Base-by-base conservation (phyloP, 2,329 filamentous ascomycete species). In the Xylaria hypoxylon region DNA sequence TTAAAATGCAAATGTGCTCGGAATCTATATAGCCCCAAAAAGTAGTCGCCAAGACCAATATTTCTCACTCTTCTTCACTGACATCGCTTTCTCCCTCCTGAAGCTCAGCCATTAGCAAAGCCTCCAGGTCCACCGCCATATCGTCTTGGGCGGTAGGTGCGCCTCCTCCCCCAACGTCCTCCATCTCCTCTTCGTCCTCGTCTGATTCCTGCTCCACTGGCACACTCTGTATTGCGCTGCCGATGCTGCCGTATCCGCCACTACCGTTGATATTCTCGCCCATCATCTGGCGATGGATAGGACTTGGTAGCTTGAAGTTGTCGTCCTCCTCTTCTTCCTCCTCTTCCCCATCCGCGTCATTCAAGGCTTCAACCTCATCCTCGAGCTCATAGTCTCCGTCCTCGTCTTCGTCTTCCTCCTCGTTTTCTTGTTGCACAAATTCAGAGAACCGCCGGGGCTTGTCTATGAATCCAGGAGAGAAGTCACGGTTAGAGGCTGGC, bases 241-340 rank as follows among this genome's bases (percentile, higher is more conserved):
- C 57, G 52, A 65, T 61, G 64, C 31, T 50, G 38, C 72, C 72
- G 58, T 73, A 35, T 4, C 57, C 59, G 11, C 63, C 58, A 22
- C 24, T n/a, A 15, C 62, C 33, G 72, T 65, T 72, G 72, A 70
- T 48, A 72, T 55, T 70, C 66, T 62, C 75, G 45, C 72, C 62
- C 57, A 72, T 71, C 60, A 73, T 71, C 58, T 79, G 75, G 58
- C 78, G 74, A 70, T 83, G 84, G 47, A 85, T 82, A 0, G 86
- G 86, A 67, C 85, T 87, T 4, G 85, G 85, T 33, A 88, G 76
- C 74, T 84, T 84, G 62, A 87, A 84, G 67, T 77, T 76, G 31
- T 79, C 77, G 52, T 79, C 77, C 28, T 79, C 83, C 22, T 80
- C 76, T 1, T 76, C 74, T 19, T 65, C 65, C 19, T 65, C 67